Base-by-base conservation (phyloP, 768 basidiomycete species). In the Serpula lacrymans region DNA sequence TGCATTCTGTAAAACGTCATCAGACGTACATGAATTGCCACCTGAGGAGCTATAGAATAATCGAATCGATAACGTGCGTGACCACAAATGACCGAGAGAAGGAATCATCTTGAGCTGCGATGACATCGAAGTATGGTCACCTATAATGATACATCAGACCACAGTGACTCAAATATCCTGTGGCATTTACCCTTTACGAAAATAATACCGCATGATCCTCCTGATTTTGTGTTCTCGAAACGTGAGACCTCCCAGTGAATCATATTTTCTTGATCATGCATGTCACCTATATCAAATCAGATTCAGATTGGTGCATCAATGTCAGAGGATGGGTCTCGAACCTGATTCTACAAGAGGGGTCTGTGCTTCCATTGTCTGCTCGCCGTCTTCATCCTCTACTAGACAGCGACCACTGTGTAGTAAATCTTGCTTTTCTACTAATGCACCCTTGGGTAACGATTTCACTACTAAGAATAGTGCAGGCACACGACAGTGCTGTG, bases 361-460 rank as follows among this genome's bases (percentile, higher is more conserved):
- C 22, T 53, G 53, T 7, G 60, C 50, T 32, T 70, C 55, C 22
- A 66, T 36, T 4, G 54, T 54, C 1, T 46, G 22, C 35, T 75
- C 76, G n/a, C 65, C 70, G 23, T 71, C 57, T n/a, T 36, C 75
- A 35, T 74, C 74, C 4, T 47, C 39, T 11, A 70, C 39, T n/a
- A 58, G 46, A 41, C 70, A 74, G 25, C 75, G 72, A 3, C 86
- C 84, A 0, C 82, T 87, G 51, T 89, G 86, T 9, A 80, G 55
- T 6, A 87, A 47, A 2, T 82, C 77, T 54, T 91, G 88, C 50
- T 88, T 88, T 57, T 92, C 89, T 9, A 89, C 53, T 24, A 77
- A 57, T 1, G 87, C 89, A 40, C 68, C 71, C 51, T 84, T 88
- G 0, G 89, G 89, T 6, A 92, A 65, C 26, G 74, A 69, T 40